Evolutionary conservation across 768 basidiomycete genomes (phyloP).

Genomic region (Asterophora parasitica): DNA sequence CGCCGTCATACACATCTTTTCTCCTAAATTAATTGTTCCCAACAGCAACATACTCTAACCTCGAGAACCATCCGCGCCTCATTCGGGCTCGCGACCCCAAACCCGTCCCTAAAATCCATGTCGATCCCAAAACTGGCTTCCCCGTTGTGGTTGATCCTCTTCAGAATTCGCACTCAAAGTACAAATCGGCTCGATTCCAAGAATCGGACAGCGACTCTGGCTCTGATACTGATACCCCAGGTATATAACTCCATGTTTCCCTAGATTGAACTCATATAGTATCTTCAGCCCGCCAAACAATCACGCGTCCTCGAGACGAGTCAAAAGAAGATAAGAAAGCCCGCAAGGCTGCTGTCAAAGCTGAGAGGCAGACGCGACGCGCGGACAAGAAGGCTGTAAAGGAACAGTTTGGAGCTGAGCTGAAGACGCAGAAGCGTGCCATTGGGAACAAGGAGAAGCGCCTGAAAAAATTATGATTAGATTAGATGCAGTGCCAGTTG

Average conservation of each 20-base stretch:
- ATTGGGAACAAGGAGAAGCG: conserved; percentile 41
- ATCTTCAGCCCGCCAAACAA: conserved; percentile 31
- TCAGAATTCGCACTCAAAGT: conserved; percentile 14
- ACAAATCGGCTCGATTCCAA: conserved; percentile 9
- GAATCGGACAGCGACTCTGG: conserved; percentile 24
- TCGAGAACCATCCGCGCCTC: conserved; percentile 93
- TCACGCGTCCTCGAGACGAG: conserved; percentile 73
- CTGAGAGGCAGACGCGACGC: conserved; percentile 58
- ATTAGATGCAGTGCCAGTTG: conserved; percentile 15
- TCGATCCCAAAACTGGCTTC: conserved; percentile 76
- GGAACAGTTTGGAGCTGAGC: conserved; percentile 59
- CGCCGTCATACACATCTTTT: neutral
- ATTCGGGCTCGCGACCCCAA: conserved; percentile 63
- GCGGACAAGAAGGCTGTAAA: conserved; percentile 63
- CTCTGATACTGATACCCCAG: conserved; percentile 21
- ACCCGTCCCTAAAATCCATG: conserved; percentile 55
- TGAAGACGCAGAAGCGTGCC: conserved; percentile 54
- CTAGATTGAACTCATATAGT: neutral
- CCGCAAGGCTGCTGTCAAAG: conserved; percentile 67
- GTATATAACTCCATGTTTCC: conserved; percentile 13
- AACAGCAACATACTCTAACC: conserved; percentile 90
- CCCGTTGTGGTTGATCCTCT: conserved; percentile 45
- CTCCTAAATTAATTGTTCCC: conserved; percentile 1
- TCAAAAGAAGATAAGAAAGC: conserved; percentile 68
- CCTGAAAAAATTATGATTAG: conserved; percentile 39